Evolutionary conservation across 305 asterid genomes (phyloP).

Genomic region (Caryopteris hybrid): DNA sequence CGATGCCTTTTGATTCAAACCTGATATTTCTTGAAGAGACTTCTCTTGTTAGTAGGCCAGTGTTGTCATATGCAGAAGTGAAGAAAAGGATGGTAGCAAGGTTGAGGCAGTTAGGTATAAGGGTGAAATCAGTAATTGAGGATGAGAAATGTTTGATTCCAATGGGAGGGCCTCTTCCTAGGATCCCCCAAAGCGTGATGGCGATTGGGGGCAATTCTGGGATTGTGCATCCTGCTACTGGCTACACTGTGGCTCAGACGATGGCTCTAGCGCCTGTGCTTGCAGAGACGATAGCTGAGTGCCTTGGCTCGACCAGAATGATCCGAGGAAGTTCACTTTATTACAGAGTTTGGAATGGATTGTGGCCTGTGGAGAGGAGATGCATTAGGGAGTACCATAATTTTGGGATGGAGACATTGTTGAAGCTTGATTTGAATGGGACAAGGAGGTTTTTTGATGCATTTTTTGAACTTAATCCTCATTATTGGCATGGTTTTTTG

Average conservation of each 20-base stretch:
- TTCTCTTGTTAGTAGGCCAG: constrained; percentile 70
- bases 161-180: constrained; percentile 89
- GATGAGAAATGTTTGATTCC: constrained; percentile 86
- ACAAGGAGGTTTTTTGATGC: constrained; percentile 74
- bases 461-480: constrained; percentile 75
- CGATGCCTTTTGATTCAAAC: constrained; percentile 77
- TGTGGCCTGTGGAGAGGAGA: constrained; percentile 79
- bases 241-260: constrained; percentile 69
- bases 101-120: constrained; percentile 74
- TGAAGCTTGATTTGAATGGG: constrained; percentile 71
- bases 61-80: constrained; percentile 53
- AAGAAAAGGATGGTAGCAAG: constrained; percentile 87
- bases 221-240: constrained; percentile 80
- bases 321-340: constrained; percentile 54
- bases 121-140: constrained; percentile 59
- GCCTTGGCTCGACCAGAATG: constrained; percentile 90
- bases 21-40: constrained; percentile 83
- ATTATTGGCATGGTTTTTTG: constrained; percentile 72
- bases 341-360: constrained; percentile 55
- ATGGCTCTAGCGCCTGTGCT: constrained; percentile 56
- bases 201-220: constrained; percentile 89
- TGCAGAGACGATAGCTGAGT: constrained; percentile 54
- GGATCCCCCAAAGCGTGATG: constrained; percentile 68
- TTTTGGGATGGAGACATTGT: constrained; percentile 85
- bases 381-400: constrained; percentile 54